phyloP scores from a whole-genome alignment of 495 filamentous ascomycete species.

The Poronia punctata region DNA sequence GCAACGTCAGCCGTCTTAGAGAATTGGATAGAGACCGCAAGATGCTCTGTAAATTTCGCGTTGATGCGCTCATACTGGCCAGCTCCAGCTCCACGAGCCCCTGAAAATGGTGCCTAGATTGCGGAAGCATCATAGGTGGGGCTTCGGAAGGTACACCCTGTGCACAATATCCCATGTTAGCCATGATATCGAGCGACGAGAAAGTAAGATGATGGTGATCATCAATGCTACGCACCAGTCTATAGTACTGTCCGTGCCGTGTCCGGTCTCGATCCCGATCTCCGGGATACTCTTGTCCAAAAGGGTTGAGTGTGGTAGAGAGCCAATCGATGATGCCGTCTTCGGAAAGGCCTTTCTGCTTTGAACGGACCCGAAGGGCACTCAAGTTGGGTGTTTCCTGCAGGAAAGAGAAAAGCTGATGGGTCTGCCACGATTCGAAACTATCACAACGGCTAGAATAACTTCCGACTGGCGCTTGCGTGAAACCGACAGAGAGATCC shows the following conservation, averaged over 20 bases:
- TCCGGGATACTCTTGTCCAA: neutral
- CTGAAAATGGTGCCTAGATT: slow-evolving; percentile 5
- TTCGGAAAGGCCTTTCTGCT: slow-evolving; percentile 8
- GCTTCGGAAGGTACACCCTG: neutral
- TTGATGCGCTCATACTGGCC: slow-evolving; percentile 13
- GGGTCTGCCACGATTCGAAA: slow-evolving; percentile 17
- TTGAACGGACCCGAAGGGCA: slow-evolving; percentile 12
- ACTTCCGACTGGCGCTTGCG: slow-evolving; percentile 14
- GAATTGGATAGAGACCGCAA: slow-evolving; percentile 9
- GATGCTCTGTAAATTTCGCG: slow-evolving; percentile 9
- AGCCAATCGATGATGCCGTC: slow-evolving; percentile 19
- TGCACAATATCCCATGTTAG: neutral
- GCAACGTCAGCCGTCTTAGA: slow-evolving; percentile 10
- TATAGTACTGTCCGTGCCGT: too few relatives aligned
- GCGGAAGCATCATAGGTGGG: neutral
- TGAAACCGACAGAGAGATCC: slow-evolving; percentile 18
- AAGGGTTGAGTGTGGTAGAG: slow-evolving; percentile 7
- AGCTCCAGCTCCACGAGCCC: slow-evolving; percentile 11
- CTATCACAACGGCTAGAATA: slow-evolving; percentile 8
- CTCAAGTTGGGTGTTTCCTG: slow-evolving; percentile 17
- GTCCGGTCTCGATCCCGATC: neutral
- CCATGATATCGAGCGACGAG: too few relatives aligned
- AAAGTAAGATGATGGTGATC: too few relatives aligned
- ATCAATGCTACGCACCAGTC: too few relatives aligned
- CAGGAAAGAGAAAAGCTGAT: slow-evolving; percentile 18